Percentiles rank a stretch among this genome's conserved stretches.
Conservation (phyloP, 768 basidiomycete species). For the Exsudoporus frostii region DNA sequence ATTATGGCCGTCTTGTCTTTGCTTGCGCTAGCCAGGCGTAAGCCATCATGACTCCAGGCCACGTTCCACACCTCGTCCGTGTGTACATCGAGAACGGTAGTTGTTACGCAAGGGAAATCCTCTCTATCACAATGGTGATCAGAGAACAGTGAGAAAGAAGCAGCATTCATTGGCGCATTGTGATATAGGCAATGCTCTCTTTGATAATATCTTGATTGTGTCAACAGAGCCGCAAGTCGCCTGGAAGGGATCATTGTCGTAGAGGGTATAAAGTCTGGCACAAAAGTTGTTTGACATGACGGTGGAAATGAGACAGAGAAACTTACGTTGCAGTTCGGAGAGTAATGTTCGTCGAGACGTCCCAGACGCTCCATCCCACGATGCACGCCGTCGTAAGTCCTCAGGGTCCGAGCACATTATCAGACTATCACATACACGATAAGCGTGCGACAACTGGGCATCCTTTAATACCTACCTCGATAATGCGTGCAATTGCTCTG, state of each 20-base stretch:
- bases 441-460: constrained; percentile 14
- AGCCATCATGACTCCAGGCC: constrained; percentile 91
- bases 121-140: constrained; percentile 83
- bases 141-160: constrained; percentile 75
- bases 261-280: constrained; percentile 81
- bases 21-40: constrained; percentile 80
- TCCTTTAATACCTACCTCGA: constrained; percentile 62
- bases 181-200: constrained; percentile 83
- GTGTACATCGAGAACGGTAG: constrained; percentile 82
- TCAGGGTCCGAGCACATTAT: constrained; percentile 90
- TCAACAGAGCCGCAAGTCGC: constrained; percentile 79
- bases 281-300: not conserved
- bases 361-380: constrained; percentile 88
- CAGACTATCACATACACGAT: constrained; percentile 46
- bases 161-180: constrained; percentile 56
- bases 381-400: constrained; percentile 76
- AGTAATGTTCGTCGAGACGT: constrained; percentile 75
- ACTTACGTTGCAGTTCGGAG: constrained; percentile 75
- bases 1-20: constrained; percentile 87
- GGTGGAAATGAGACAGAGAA: not conserved
- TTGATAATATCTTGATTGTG: constrained; percentile 83
- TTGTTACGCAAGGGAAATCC: constrained; percentile 82
- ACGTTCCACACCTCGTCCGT: constrained; percentile 94
- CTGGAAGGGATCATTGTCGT: constrained; percentile 90
- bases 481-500: constrained; percentile 79